A percentile compares a stretch with the other conserved stretches of the same genome.
These are phyloP conservation scores for Gaeumannomyces sp. DNA, from an alignment of 2,329 filamentous ascomycete genomes.

Conservation along the genomic window DNA sequence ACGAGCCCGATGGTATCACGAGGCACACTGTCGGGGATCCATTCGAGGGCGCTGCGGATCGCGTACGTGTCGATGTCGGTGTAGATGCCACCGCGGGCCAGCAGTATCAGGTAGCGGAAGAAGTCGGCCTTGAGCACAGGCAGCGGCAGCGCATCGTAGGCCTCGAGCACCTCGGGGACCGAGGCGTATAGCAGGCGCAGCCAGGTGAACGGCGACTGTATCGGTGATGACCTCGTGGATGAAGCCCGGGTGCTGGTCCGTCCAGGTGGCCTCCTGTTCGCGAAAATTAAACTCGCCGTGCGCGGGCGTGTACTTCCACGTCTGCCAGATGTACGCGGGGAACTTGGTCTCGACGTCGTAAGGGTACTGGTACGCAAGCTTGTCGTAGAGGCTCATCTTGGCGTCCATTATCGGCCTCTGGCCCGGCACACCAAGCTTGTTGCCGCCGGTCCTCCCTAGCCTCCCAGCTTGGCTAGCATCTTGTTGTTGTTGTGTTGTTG, in stretches of 20 bases:
- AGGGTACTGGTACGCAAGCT: conserved; percentile 87
- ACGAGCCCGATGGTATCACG: conserved; percentile 76
- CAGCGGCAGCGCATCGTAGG: conserved; percentile 66
- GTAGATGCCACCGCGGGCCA: conserved; percentile 63
- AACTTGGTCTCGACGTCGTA: conserved; percentile 87
- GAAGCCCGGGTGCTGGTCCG: conserved; percentile 78
- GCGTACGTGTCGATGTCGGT: conserved; percentile 88
- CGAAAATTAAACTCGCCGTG: conserved; percentile 75
- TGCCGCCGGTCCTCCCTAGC: conserved; percentile 12
- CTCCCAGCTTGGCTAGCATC: background rate
- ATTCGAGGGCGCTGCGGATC: conserved; percentile 75
- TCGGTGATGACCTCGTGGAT: conserved; percentile 98
- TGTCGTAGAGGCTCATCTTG: conserved; percentile 66
- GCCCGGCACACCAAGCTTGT: conserved; percentile 16
- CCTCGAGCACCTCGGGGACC: conserved; percentile 70
- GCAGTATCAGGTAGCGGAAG: conserved; percentile 66
- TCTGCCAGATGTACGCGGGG: conserved; percentile 98
- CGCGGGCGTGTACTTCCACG: conserved; percentile 83
- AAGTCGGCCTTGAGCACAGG: conserved; percentile 75
- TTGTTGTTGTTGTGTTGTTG: conserved; percentile 9
- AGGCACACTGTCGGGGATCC: conserved; percentile 76
- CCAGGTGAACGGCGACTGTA: conserved; percentile 70
- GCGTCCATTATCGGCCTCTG: conserved; percentile 62
- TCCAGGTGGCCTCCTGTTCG: conserved; percentile 84
- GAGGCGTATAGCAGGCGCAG: conserved; percentile 82